Conservation (phyloP, 1,284 basidiomycete genomes). For the Peniophora sp. region DNA sequence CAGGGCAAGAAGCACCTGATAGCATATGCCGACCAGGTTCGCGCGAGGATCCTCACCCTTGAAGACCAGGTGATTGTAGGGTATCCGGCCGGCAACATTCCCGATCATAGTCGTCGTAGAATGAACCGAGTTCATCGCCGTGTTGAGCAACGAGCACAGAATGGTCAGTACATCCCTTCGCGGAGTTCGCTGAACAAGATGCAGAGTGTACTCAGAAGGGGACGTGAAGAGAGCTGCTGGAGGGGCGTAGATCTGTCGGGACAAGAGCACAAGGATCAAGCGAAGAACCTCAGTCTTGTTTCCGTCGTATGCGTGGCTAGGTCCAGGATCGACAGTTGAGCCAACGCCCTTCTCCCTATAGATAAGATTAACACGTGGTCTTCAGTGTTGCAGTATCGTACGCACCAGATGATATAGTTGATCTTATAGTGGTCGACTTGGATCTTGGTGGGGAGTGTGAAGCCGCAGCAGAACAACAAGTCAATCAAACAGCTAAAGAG, state of each 20-base stretch:
- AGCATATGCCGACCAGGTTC: slow-evolving; percentile 61
- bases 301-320: slow-evolving; percentile 58
- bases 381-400: slow-evolving; percentile 5
- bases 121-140: slow-evolving; percentile 65
- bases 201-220: slow-evolving; percentile 68
- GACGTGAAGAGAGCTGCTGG: slow-evolving; percentile 62
- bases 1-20: slow-evolving; percentile 71
- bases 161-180: slow-evolving; percentile 80
- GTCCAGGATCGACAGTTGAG: slow-evolving; percentile 68
- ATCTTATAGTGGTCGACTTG: slow-evolving; percentile 81
- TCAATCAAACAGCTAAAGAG: slow-evolving; percentile 77
- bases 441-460: slow-evolving; percentile 75
- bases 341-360: slow-evolving; percentile 88
- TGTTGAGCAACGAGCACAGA: slow-evolving; percentile 87
- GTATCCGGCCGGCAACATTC: slow-evolving; percentile 60
- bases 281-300: slow-evolving; percentile 86
- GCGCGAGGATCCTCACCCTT: slow-evolving; percentile 75
- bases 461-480: slow-evolving; percentile 85
- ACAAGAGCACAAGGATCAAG: slow-evolving; percentile 78
- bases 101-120: slow-evolving; percentile 44
- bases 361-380: not conserved
- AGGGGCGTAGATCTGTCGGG: slow-evolving; percentile 80
- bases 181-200: slow-evolving; percentile 71
- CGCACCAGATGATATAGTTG: slow-evolving; percentile 78
- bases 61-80: slow-evolving; percentile 87